These are phyloP conservation scores for Kuraishia capsulata DNA, from an alignment of 805 yeast genomes.

Conservation along the genomic window DNA sequence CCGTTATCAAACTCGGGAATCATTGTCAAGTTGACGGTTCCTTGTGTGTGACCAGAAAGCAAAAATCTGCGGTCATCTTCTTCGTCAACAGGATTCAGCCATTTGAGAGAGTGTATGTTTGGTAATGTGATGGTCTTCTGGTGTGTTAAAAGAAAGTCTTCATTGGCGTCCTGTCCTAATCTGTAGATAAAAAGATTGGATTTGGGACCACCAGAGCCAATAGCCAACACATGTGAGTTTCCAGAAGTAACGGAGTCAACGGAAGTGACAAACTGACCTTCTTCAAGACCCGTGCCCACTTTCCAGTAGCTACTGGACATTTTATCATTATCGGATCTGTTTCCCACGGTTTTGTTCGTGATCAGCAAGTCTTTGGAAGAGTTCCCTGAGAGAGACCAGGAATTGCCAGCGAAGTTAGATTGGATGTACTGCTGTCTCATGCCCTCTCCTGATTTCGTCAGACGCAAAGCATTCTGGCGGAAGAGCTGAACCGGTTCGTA, in stretches of 20 bases:
- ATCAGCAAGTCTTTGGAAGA: neutral
- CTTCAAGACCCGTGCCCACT: slow-evolving; percentile 7
- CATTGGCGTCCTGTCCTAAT: slow-evolving; percentile 19
- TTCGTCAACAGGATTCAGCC: slow-evolving; percentile 32
- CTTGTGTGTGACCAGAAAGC: slow-evolving; percentile 71
- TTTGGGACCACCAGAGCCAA: slow-evolving; percentile 35
- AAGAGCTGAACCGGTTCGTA: slow-evolving; percentile 15
- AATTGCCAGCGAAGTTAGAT: too few species aligned
- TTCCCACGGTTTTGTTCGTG: neutral
- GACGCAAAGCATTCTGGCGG: slow-evolving; percentile 17
- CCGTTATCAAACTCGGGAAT: slow-evolving; percentile 46
- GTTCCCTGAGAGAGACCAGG: too few species aligned
- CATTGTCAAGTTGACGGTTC: slow-evolving; percentile 62
- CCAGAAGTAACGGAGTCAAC: neutral
- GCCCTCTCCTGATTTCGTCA: slow-evolving; percentile 8
- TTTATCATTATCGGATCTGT: slow-evolving; percentile 19
- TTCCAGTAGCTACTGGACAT: slow-evolving; percentile 25
- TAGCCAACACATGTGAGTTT: slow-evolving; percentile 29
- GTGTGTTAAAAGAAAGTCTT: slow-evolving; percentile 37
- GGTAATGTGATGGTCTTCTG: slow-evolving; percentile 52
- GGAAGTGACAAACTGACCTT: neutral
- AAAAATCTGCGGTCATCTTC: slow-evolving; percentile 27
- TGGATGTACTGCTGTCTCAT: neutral
- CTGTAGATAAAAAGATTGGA: slow-evolving; percentile 45
- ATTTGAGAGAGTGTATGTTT: slow-evolving; percentile 40